Percentiles rank a stretch among this genome's conserved stretches.
Evolutionary conservation across 2,329 filamentous ascomycete genomes (phyloP).

Genomic region (Trichothecium roseum): DNA sequence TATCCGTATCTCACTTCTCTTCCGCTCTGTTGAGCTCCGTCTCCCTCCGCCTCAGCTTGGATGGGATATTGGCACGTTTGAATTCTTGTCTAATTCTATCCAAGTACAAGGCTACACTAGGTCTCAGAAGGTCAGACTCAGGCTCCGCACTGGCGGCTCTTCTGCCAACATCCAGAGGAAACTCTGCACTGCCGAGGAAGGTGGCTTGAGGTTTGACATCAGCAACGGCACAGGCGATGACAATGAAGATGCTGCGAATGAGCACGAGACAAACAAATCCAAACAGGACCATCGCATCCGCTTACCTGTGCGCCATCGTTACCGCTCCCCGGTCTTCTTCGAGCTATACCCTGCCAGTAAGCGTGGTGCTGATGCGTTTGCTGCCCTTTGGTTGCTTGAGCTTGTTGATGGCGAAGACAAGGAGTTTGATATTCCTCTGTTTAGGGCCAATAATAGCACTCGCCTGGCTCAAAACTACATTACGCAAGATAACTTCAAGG

Average conservation of each 20-base stretch:
- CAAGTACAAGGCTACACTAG: conserved; percentile 52
- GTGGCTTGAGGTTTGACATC: conserved; percentile 39
- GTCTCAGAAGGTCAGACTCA: conserved; percentile 61
- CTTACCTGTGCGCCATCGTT: conserved; percentile 82
- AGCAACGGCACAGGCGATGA: conserved; percentile 22
- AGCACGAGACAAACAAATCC: not conserved
- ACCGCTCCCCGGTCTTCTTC: conserved; percentile 80
- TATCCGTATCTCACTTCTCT: conserved; percentile 77
- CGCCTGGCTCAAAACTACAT: conserved; percentile 88
- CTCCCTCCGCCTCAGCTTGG: conserved; percentile 79
- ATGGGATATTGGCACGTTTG: conserved; percentile 93
- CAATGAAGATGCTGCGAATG: conserved; percentile 1
- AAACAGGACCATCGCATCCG: conserved; percentile 36
- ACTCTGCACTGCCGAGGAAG: conserved; percentile 50
- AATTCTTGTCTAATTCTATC: conserved; percentile 67
- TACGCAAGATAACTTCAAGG: conserved; percentile 62
- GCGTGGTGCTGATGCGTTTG: conserved; percentile 62
- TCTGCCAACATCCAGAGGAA: conserved; percentile 58
- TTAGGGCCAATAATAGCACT: conserved; percentile 64
- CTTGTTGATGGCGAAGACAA: conserved; percentile 69
- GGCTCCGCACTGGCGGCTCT: conserved; percentile 75
- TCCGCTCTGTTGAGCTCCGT: conserved; percentile 78
- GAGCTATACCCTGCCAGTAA: conserved; percentile 67
- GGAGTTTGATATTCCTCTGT: conserved; percentile 81
- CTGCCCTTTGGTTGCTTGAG: conserved; percentile 77